Conservation (phyloP, 345 rosid genomes). For the Anacardium occidentale region DNA sequence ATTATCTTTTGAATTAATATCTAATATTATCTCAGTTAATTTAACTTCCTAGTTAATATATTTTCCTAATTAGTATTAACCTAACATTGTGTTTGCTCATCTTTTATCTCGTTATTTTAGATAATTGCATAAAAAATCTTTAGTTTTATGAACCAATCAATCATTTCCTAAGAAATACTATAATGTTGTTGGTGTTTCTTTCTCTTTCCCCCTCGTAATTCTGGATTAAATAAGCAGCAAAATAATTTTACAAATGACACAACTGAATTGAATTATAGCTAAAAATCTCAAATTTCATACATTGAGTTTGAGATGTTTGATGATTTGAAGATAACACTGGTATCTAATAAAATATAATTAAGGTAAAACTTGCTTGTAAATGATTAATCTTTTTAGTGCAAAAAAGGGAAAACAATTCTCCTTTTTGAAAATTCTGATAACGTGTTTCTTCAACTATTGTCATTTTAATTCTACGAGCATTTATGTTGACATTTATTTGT, state of each 20-base stretch:
- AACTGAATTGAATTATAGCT: background rate
- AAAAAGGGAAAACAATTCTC: background rate
- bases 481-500: background rate
- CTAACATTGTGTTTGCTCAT: background rate
- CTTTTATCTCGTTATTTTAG: slow-evolving; percentile 1
- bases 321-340: background rate
- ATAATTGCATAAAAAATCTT: background rate
- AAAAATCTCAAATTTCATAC: background rate
- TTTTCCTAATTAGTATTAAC: too few relatives aligned
- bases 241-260: background rate
- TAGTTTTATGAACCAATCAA: background rate
- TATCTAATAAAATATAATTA: slow-evolving; percentile 1
- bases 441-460: background rate
- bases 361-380: background rate
- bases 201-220: background rate
- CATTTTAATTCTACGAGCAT: background rate
- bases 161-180: too few relatives aligned
- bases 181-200: background rate
- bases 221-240: background rate
- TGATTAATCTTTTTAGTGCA: background rate
- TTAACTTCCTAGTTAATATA: too few relatives aligned
- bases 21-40: too few relatives aligned
- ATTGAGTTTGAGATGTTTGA: background rate
- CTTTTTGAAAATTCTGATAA: background rate
- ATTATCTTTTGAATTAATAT: too few relatives aligned